Evolutionary conservation across 2,329 filamentous ascomycete genomes (phyloP), one percentile per base, ranked within the genome.

Genomic region (Talaromyces verruculosus): DNA sequence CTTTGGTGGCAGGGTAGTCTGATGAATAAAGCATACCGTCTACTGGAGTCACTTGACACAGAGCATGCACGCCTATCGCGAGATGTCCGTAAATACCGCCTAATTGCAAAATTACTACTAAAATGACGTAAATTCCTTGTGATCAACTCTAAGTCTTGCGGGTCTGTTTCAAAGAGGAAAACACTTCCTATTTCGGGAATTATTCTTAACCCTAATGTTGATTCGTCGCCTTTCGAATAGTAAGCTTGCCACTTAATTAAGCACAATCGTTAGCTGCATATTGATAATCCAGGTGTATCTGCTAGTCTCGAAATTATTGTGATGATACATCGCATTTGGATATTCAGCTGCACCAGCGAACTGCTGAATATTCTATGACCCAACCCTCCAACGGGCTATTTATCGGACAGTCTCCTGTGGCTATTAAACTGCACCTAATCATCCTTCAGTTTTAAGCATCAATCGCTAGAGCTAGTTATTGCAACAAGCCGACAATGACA

Each of bases 101-200:
- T 25, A 2, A 22, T 19, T n/a, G 3, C 17, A 2, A 25, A 25
- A 25, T 25, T 3, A 25, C 3, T 35, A 35, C 3, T 17, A 2
- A 33, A 10, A 7, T 8, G 30, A 33, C 30, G 30, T 33, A 33
- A 33, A 33, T 7, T 33, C n/a, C 30, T 19, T 35, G 51, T 19
- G 51, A 57, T 57, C 30, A 35, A 13, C 17, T 37, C 10, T 57
- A 22, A 10, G 7, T 37, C 11, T 57, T 35, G 51, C 51, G 51
- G 51, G 30, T 22, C 51, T 33, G 51, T 13, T 57, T 37, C 30
- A 59, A 59, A 43, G 8, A 61, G 58, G 58, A 61, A 61, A 61
- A 45, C 39, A 45, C 37, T 61, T 45, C 58, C 58, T 43, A 61
- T 41, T 45, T 19, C 2, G 58, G 58, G 25, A 61, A 45, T 45